These are phyloP conservation scores for Breynia disticha DNA, from an alignment of 441 rosid species.

Conservation along the genomic window DNA sequence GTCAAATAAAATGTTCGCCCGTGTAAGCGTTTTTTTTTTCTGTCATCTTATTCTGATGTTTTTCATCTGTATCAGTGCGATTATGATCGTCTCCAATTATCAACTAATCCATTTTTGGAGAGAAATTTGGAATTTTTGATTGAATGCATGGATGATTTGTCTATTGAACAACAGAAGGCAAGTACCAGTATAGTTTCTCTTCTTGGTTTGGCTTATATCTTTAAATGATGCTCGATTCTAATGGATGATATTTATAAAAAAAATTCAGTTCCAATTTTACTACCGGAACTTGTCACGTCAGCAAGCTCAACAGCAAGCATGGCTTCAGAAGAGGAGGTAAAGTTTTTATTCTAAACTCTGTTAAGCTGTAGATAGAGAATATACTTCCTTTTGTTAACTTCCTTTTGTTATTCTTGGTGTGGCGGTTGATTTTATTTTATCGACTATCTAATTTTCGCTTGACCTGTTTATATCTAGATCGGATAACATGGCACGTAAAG, in stretches of 20 bases:
- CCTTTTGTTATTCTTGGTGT: no score
- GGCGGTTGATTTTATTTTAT: neutral
- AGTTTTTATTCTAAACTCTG: neutral
- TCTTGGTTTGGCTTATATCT: slow-evolving; percentile 4
- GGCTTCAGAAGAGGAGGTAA: slow-evolving; percentile 98
- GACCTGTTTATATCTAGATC: slow-evolving; percentile 31
- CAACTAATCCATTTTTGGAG: slow-evolving; percentile 71
- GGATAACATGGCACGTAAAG: slow-evolving; percentile 80
- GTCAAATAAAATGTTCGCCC: neutral
- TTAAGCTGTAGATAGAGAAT: neutral
- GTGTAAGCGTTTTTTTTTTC: neutral
- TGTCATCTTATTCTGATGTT: slow-evolving; percentile 1
- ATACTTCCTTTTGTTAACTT: no score
- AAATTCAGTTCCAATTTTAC: slow-evolving; percentile 73
- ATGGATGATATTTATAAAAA: slow-evolving; percentile 3
- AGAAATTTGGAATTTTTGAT: slow-evolving; percentile 88
- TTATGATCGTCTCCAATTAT: slow-evolving; percentile 78
- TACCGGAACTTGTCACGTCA: slow-evolving; percentile 79
- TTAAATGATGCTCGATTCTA: slow-evolving; percentile 2
- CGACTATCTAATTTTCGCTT: neutral
- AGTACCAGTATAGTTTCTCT: no score
- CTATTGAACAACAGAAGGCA: slow-evolving; percentile 87
- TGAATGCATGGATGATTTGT: slow-evolving; percentile 92
- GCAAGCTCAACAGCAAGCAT: slow-evolving; percentile 92
- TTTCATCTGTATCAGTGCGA: slow-evolving; percentile 45